Evolutionary conservation across 2,329 filamentous ascomycete species (phyloP).

Genomic region (Incumbomyces lentus): DNA sequence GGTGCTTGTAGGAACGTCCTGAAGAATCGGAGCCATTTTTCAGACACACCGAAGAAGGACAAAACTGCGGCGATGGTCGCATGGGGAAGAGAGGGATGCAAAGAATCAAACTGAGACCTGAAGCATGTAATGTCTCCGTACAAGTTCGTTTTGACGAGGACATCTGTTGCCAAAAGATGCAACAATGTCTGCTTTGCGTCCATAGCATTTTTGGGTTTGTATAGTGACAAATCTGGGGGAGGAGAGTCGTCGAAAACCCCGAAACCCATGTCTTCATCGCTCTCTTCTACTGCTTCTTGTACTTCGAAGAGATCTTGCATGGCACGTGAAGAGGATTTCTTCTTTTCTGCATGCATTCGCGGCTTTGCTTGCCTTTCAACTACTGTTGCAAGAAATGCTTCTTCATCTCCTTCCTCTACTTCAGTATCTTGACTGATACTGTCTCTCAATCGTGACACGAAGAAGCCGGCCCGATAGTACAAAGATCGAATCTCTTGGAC

Average conservation of each 20-base stretch:
- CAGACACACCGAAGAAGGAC: conserved; percentile 48
- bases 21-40: conserved; percentile 51
- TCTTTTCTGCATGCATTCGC: background rate
- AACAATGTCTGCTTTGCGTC: conserved; percentile 47
- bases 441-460: conserved; percentile 46
- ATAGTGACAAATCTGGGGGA: conserved; percentile 13
- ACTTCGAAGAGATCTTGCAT: background rate
- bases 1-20: conserved; percentile 48
- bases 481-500: conserved; percentile 27
- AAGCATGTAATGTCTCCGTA: conserved; percentile 44
- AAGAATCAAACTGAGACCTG: conserved; percentile 49
- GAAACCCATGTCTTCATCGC: conserved; percentile 21
- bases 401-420: conserved; percentile 7
- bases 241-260: background rate
- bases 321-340: background rate
- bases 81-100: conserved; percentile 50
- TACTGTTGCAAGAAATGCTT: background rate
- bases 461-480: conserved; percentile 38
- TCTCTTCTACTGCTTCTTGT: conserved; percentile 25
- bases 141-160: conserved; percentile 37
- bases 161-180: conserved; percentile 46
- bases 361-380: too few species aligned
- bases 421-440: conserved; percentile 27
- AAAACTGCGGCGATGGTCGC: conserved; percentile 48
- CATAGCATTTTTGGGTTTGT: conserved; percentile 31